These are phyloP conservation scores for Leonotis leonurus DNA, from an alignment of 257 asterid genomes.

Conservation along the genomic window DNA sequence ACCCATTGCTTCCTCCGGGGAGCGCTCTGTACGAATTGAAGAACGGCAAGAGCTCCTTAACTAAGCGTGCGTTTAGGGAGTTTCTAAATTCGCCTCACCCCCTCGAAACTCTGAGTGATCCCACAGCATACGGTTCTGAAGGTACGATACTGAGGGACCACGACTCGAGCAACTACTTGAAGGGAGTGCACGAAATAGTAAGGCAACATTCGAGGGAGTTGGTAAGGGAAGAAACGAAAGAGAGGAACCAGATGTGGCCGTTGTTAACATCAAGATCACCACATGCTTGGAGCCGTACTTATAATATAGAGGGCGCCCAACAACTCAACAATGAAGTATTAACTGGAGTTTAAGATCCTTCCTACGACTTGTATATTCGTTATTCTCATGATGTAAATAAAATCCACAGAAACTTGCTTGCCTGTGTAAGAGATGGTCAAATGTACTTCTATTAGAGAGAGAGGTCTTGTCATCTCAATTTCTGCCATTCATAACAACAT, in stretches of 20 bases:
- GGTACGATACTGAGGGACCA: conserved; percentile 84
- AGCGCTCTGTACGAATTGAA: conserved; percentile 46
- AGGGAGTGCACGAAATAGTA: conserved; percentile 55
- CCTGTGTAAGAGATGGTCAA: too few species aligned
- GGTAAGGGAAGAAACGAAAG: conserved; percentile 34
- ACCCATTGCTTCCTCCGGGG: conserved; percentile 72
- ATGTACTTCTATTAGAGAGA: too few species aligned
- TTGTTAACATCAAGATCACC: conserved; percentile 60
- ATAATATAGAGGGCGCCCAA: conserved; percentile 19
- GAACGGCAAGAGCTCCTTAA: conserved; percentile 19
- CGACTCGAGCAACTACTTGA: conserved; percentile 74
- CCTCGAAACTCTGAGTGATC: conserved; percentile 68
- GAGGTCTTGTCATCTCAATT: neutral
- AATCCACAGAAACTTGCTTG: conserved; percentile 7
- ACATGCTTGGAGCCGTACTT: conserved; percentile 60
- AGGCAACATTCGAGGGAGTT: conserved; percentile 36
- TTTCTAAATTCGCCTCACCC: conserved; percentile 87
- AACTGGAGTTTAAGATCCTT: conserved; percentile 31
- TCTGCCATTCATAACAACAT: conserved; percentile 22
- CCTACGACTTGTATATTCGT: neutral
- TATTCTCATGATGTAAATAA: conserved; percentile 27
- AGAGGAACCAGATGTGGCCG: conserved; percentile 68
- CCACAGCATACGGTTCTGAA: conserved; percentile 72
- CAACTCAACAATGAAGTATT: conserved; percentile 29
- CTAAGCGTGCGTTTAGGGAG: conserved; percentile 43